Evolutionary conservation across 1,139 yeast genomes (phyloP), one percentile per base, ranked within the genome.

Genomic region (Geotrichum armillariae): DNA sequence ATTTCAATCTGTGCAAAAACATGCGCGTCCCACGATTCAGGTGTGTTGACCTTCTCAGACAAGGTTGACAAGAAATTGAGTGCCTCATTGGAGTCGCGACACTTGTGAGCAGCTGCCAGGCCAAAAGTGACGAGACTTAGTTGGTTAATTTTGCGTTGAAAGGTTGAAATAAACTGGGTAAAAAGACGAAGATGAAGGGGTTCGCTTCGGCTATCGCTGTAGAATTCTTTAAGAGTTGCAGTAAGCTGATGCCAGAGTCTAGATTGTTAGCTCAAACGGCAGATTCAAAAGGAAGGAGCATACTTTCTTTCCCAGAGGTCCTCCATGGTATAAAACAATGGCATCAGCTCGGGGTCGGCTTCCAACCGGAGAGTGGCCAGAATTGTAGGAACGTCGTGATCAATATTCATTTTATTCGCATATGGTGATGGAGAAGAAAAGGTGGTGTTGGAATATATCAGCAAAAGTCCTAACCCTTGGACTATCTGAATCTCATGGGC

Each of bases 261-360:
- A 25, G 11, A 11, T 64, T 62, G n/a, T n/a, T n/a, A n/a, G n/a
- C n/a, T n/a, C n/a, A n/a, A n/a, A n/a, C n/a, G n/a, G n/a, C n/a
- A n/a, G n/a, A n/a, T n/a, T n/a, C n/a, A n/a, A n/a, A n/a, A n/a
- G n/a, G n/a, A n/a, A 7, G 20, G n/a, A 11, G 8, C 42, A 14
- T 25, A 39, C 73, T 88, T 89, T 60, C 96, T 78, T 66, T 91
- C 97, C 71, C 89, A 87, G 56, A 75, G 75, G 61, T 90, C 96
- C 65, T 91, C 98, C 65, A 93, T 79, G 52, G 84, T 82, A 63
- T 83, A 84, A 60, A 86, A 79, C 40, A 81, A 70, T 37, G 82
- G 78, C 40, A 80, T 66, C 38, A 87, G 79, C 37, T 83, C 81
- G 0, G 81, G 76, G 51, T 83, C 87, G 7, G 82, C 76, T 62